Evolutionary conservation across 257 asterid species (phyloP).

Genomic region (Cordia subcordata): DNA sequence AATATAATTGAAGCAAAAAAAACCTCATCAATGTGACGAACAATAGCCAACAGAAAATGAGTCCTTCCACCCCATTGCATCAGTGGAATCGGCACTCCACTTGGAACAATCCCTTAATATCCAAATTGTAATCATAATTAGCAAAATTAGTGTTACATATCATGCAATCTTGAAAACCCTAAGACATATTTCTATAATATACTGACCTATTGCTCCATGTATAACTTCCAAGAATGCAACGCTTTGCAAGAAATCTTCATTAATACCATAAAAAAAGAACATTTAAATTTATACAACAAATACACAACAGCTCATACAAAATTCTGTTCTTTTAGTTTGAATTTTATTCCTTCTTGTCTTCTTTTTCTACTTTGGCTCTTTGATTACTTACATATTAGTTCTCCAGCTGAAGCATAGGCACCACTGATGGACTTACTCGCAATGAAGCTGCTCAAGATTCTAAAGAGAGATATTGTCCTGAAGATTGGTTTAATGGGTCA

Average conservation of each 20-base stretch:
- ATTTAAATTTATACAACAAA: not conserved
- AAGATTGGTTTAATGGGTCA: constrained; percentile 3
- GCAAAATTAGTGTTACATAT: not conserved
- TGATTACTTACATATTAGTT: constrained; percentile 53
- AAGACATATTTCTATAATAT: not conserved
- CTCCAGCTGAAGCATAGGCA: constrained; percentile 68
- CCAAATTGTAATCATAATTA: not conserved
- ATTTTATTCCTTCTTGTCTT: no score
- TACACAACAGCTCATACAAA: not conserved
- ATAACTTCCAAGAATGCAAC: constrained; percentile 90
- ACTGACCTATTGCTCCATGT: constrained; percentile 82
- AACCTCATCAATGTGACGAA: constrained; percentile 59
- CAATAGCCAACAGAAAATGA: constrained; percentile 80
- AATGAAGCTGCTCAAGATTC: constrained; percentile 41
- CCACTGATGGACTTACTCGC: constrained; percentile 47
- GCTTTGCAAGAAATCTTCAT: constrained; percentile 76
- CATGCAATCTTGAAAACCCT: not conserved
- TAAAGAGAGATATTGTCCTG: constrained; percentile 65
- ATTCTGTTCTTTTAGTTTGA: not conserved
- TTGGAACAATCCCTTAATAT: constrained; percentile 82
- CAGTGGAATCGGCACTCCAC: constrained; percentile 76
- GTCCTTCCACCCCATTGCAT: constrained; percentile 98
- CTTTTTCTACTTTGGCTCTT: not conserved
- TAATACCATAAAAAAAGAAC: constrained; percentile 8
- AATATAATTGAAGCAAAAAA: no score